Percentiles rank a stretch among this genome's conserved stretches.
phyloP scores from a whole-genome alignment of 208 protist genomes.

The Porcisia hertigi region DNA sequence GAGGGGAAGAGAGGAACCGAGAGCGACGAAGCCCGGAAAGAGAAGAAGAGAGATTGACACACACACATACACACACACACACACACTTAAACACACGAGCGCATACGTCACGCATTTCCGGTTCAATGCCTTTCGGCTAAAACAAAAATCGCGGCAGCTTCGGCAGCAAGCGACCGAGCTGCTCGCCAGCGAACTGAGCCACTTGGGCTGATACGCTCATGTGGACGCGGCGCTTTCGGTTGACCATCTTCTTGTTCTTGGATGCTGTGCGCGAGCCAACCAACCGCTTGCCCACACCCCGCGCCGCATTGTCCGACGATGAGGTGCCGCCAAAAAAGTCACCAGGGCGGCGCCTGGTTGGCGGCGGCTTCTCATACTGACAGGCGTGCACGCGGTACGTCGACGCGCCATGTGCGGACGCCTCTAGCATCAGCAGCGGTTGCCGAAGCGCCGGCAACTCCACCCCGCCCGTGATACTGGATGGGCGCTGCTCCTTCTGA shows the following conservation, averaged over 20 bases:
- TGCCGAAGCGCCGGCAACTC: slow-evolving; percentile 47
- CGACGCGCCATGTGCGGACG: slow-evolving; percentile 24
- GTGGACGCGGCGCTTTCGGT: slow-evolving; percentile 24
- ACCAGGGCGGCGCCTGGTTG: slow-evolving; percentile 39
- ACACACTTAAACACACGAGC: slow-evolving; percentile 17
- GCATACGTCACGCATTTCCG: neutral
- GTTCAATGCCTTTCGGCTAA: slow-evolving; percentile 6
- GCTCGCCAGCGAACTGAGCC: slow-evolving; percentile 45
- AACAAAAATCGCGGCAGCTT: slow-evolving; percentile 60
- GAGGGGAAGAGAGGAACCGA: too few relatives aligned
- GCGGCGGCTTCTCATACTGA: slow-evolving; percentile 61
- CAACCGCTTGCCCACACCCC: slow-evolving; percentile 43
- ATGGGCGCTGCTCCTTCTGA: slow-evolving; percentile 71
- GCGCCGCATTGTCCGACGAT: slow-evolving; percentile 19
- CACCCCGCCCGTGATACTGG: slow-evolving; percentile 49
- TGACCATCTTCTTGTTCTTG: slow-evolving; percentile 28
- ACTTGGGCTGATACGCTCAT: slow-evolving; percentile 40
- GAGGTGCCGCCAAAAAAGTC: slow-evolving; percentile 22
- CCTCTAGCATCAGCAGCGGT: slow-evolving; percentile 65
- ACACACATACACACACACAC: slow-evolving; percentile 12
- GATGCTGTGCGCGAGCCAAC: slow-evolving; percentile 15
- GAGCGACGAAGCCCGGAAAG: too few relatives aligned
- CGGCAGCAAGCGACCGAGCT: slow-evolving; percentile 51
- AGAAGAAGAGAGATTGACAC: neutral
- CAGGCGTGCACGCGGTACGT: slow-evolving; percentile 63